phyloP scores from a whole-genome alignment of 2,329 filamentous ascomycete genomes.

The Coleophoma eucalyptorum region DNA sequence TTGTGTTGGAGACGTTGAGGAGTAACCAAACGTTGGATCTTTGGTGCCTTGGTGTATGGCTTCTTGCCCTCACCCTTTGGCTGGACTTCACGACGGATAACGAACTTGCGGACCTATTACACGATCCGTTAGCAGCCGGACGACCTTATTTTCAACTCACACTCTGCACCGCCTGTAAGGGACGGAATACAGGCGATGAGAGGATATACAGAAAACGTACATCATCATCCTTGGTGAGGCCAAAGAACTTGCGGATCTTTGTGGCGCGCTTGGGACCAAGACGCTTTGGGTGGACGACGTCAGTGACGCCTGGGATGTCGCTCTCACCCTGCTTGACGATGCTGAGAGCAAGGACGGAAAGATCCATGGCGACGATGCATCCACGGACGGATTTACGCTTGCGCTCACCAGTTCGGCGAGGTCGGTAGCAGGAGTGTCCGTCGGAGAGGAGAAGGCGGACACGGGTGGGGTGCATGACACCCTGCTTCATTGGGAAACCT shows the following conservation, averaged over 20 bases:
- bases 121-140: no score
- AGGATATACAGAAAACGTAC: slow-evolving; percentile 66
- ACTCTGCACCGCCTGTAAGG: slow-evolving; percentile 41
- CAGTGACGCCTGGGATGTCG: slow-evolving; percentile 94
- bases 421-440: slow-evolving; percentile 99
- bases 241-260: slow-evolving; percentile 99
- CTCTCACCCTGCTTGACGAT: slow-evolving; percentile 97
- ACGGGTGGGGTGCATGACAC: slow-evolving; percentile 98
- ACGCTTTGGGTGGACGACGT: slow-evolving; percentile 97
- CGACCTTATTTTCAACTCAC: slow-evolving; percentile 39
- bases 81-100: slow-evolving; percentile 97
- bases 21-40: slow-evolving; percentile 99
- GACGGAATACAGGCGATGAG: slow-evolving; percentile 64
- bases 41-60: slow-evolving; percentile 99
- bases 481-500: slow-evolving; percentile 99
- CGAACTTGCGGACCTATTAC: slow-evolving; percentile 91
- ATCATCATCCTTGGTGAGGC: slow-evolving; percentile 99
- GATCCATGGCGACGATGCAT: slow-evolving; percentile 96
- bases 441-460: slow-evolving; percentile 93
- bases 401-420: slow-evolving; percentile 96
- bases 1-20: slow-evolving; percentile 99
- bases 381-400: slow-evolving; percentile 99
- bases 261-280: slow-evolving; percentile 99
- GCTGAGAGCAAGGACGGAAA: slow-evolving; percentile 89
- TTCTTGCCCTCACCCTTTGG: slow-evolving; percentile 97